Conservation (phyloP, 768 basidiomycete genomes). For the Mycena leptocephala region DNA sequence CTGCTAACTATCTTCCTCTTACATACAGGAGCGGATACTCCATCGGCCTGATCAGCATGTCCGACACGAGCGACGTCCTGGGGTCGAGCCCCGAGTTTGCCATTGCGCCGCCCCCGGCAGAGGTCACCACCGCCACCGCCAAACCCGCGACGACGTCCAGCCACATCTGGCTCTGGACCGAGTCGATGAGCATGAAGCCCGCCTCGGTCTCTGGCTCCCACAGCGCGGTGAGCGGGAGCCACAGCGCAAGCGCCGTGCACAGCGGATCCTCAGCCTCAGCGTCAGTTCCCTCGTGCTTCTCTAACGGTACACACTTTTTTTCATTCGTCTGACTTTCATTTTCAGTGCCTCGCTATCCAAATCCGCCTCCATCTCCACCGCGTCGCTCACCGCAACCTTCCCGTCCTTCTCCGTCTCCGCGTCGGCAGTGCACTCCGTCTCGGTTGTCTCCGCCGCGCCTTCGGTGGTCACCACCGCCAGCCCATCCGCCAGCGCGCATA, state of each 20-base stretch:
- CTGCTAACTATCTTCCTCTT: neutral
- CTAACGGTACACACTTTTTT: no score
- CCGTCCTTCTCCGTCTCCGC: no score
- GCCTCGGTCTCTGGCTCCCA: neutral
- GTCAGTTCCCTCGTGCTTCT: no score
- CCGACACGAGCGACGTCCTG: slow-evolving; percentile 18
- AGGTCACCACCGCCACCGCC: neutral
- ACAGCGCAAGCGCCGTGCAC: neutral
- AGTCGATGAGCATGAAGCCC: neutral
- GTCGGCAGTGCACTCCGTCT: no score
- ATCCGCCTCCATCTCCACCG: no score
- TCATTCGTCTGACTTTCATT: no score
- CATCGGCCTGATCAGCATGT: neutral
- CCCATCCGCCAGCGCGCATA: no score
- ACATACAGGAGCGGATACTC: neutral
- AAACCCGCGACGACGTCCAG: neutral
- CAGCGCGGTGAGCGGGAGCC: neutral
- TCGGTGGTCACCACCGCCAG: no score
- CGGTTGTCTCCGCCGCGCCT: no score
- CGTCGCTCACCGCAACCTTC: no score
- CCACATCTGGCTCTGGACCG: neutral
- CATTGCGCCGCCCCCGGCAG: neutral
- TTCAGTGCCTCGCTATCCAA: no score
- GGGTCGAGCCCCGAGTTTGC: slow-evolving; percentile 8
- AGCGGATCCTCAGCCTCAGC: neutral